Base-by-base conservation (phyloP, 495 filamentous ascomycete genomes). In the Saxispiralis lemnorum region DNA sequence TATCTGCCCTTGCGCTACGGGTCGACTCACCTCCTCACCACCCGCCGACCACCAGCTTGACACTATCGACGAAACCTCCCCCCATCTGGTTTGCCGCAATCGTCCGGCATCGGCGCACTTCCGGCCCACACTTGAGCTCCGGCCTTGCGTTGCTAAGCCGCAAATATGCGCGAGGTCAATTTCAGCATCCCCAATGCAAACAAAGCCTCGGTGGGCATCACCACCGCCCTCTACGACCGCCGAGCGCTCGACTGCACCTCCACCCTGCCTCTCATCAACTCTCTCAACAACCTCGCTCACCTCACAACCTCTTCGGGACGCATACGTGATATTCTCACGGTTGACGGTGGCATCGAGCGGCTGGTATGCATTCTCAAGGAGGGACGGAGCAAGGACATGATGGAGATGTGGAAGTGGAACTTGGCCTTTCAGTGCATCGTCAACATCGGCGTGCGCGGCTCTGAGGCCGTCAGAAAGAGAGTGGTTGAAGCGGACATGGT, bases 351-450 rank as follows among this genome's bases (percentile, higher is more conserved):
- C 38, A 83, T 96, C 55, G 89, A 97, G 69, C 63, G 88, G 49
- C 65, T 97, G 49, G 84, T 97, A 58, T 93, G 83, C 71, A 95
- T 97, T 58, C 73, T 97, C 56, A 97, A 97, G 64, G 81, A 89
- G 60, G 89, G 89, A 49, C 71, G 86, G 59, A 93, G 83, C 57
- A 85, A 85, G 66, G 86, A 96, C 60, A 75, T 94, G 77, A 94
- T 95, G 87, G 87, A 93, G 57, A 92, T 92, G 81, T 97, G 89
- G 92, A 96, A 96, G 66, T 97, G 89, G 89, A 97, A 94, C 56
- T 70, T 97, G 41, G 89, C 89, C 35, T 95, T 97, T 56, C 89
- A 96, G 57, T 96, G 92, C 59, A 87, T 95, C 24, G 86, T 96
- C 57, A 97, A 97, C 59, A 95, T 97, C 56, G 89, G 89, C 18